A percentile compares a stretch with the other conserved stretches of the same genome.
Evolutionary conservation across 176 grass and related monocot species (phyloP).

Genomic region (Zoysia japonica): DNA sequence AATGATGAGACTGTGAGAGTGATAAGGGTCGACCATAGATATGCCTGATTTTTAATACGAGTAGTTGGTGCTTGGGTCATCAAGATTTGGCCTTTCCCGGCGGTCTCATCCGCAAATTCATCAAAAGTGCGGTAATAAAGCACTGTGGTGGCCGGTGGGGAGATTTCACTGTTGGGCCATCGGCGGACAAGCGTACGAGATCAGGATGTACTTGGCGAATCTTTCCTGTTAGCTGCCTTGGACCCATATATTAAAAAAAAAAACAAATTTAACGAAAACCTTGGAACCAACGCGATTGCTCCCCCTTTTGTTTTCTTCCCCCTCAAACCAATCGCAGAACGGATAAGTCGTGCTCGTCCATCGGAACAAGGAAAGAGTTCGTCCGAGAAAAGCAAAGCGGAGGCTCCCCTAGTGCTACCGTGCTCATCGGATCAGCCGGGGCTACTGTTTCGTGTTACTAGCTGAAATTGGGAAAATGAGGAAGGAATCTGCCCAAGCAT

Average conservation of each 20-base stretch:
- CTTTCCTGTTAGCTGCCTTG: conserved; percentile 29
- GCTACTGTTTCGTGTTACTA: too few species aligned
- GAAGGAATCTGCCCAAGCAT: too few species aligned
- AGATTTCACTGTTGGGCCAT: conserved; percentile 36
- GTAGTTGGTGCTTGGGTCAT: too few species aligned
- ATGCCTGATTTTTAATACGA: too few species aligned
- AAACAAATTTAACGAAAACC: not conserved
- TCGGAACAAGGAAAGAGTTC: not conserved
- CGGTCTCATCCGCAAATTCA: not conserved
- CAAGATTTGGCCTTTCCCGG: not conserved
- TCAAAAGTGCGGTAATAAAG: not conserved
- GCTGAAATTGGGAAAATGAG: too few species aligned
- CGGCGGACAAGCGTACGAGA: conserved; percentile 31
- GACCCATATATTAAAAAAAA: not conserved
- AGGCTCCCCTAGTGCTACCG: too few species aligned
- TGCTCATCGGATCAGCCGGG: not conserved
- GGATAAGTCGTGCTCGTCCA: too few species aligned
- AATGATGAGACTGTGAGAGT: conserved; percentile 1
- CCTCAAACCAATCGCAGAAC: too few species aligned
- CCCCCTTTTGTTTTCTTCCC: not conserved
- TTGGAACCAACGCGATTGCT: not conserved
- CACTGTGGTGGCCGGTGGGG: not conserved
- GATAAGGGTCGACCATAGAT: not conserved
- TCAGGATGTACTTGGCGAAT: conserved; percentile 50
- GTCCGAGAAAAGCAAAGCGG: not conserved